A percentile compares a stretch with the other conserved stretches of the same genome.
These are phyloP conservation scores for Cytospora piceae DNA, from an alignment of 2,329 filamentous ascomycete genomes.

Conservation along the genomic window DNA sequence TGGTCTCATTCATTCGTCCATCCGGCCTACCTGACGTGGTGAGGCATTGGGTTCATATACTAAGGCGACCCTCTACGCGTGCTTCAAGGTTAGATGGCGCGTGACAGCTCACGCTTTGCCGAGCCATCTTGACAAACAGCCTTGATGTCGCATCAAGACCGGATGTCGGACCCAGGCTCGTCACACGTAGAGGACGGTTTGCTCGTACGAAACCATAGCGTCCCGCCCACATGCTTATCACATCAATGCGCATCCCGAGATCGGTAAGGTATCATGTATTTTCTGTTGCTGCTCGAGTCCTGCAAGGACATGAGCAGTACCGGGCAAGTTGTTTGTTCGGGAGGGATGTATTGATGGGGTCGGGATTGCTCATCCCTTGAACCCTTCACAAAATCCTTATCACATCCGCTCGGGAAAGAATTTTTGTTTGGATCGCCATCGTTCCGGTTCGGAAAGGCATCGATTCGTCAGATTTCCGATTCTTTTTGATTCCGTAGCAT, in stretches of 20 bases:
- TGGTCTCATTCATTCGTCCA: too few species aligned
- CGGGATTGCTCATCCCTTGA: background rate
- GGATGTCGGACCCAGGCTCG: background rate
- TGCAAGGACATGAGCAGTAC: background rate
- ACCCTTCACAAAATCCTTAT: background rate
- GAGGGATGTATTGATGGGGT: background rate
- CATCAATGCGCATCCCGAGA: background rate
- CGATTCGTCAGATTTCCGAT: constrained; percentile 38
- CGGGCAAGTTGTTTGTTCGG: constrained; percentile 1
- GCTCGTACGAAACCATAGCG: background rate
- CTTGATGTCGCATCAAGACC: background rate
- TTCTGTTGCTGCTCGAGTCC: constrained; percentile 11
- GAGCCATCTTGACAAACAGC: background rate
- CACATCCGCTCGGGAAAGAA: constrained; percentile 20
- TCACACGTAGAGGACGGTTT: background rate
- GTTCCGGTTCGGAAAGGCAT: constrained; percentile 27
- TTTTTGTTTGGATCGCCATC: constrained; percentile 21
- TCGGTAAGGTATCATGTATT: constrained; percentile 19
- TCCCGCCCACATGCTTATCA: background rate
- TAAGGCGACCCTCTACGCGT: background rate
- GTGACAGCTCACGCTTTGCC: background rate
- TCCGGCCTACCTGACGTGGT: background rate
- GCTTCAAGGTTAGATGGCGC: background rate
- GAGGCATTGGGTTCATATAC: background rate
- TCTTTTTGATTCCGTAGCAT: constrained; percentile 38